Evolutionary conservation across 163 green algal genomes (phyloP).

Genomic region (Volvox carteri): DNA sequence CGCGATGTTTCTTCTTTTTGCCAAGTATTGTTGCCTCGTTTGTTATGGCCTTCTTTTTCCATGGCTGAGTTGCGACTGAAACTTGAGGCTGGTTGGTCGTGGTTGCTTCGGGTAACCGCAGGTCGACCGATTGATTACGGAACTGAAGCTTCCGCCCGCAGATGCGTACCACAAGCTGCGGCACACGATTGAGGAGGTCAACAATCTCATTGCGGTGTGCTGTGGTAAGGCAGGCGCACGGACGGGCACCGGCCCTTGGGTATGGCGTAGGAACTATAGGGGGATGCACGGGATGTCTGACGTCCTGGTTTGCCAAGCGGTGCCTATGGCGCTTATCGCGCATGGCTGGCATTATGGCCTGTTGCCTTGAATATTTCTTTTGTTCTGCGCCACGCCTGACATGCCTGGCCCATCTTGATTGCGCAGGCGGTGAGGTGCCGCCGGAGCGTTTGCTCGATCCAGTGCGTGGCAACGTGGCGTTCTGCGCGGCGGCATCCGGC

Average conservation of each 20-base stretch:
- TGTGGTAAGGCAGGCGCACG: slow-evolving; percentile 9
- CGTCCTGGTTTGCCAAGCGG: too few species aligned
- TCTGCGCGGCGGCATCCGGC: slow-evolving; percentile 84
- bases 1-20: too few species aligned
- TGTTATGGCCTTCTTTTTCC: too few species aligned
- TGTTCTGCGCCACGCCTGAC: background rate
- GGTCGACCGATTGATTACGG: slow-evolving; percentile 97
- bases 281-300: too few species aligned
- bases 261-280: too few species aligned
- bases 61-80: too few species aligned
- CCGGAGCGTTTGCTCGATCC: slow-evolving; percentile 80
- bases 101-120: too few species aligned
- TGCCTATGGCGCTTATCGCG: background rate
- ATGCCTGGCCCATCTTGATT: background rate
- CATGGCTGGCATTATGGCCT: background rate
- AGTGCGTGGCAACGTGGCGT: slow-evolving; percentile 92
- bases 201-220: slow-evolving; percentile 74
- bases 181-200: slow-evolving; percentile 98
- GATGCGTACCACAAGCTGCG: slow-evolving; percentile 99
- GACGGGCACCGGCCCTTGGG: too few species aligned
- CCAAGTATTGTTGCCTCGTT: too few species aligned
- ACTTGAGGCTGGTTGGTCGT: too few species aligned
- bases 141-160: slow-evolving; percentile 97
- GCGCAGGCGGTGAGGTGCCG: slow-evolving; percentile 31
- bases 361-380: background rate